Evolutionary conservation across 495 filamentous ascomycete genomes (phyloP), one percentile per base, ranked within the genome.

Genomic region (Xylaria intraflava): DNA sequence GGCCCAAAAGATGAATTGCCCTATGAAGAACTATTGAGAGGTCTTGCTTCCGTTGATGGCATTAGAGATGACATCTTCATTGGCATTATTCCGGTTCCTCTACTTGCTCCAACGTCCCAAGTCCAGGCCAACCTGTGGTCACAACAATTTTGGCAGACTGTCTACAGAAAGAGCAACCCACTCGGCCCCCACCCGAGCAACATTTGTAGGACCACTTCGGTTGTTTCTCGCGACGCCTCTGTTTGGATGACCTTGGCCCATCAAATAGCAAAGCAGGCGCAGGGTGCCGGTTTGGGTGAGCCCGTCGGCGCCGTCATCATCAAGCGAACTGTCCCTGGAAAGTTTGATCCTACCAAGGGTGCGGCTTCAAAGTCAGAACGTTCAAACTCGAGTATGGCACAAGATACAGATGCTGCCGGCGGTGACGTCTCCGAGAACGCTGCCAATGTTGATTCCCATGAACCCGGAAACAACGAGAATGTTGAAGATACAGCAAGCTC

Each of bases 151-250:
- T 98, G 93, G 93, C 94, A 93, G 0, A 83, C 87, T 5, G 75
- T 89, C 7, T 97, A 94, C 73, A 90, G 90, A 51, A 84, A 84
- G 62, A 85, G 79, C 54, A 90, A 90, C 62, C 82, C 90, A 29
- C 78, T 89, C 64, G 81, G 89, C 44, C 77, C 89, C 57, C 83
- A 90, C 67, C 80, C 85, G 49, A 73, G 77, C 36, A 79, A 79
- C 53, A 78, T 82, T n/a, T 65, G 72, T 16, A 66, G 78, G 58
- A 61, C 68, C 19, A 75, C 79, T 22, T 74, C 81, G 1, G 81
- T 84, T 20, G 81, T 94, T n/a, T 59, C 68, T 9, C 57, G 65
- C 19, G 74, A 81, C 47, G 72, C 75, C 44, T 65, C 75, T 38
- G 57, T 81, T 22, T 91, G 84, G 69, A 81, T 96, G 66, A 72